Evolutionary conservation across 768 basidiomycete species (phyloP), one percentile per base, ranked within the genome.

Genomic region (Mycena olivaceomarginata): DNA sequence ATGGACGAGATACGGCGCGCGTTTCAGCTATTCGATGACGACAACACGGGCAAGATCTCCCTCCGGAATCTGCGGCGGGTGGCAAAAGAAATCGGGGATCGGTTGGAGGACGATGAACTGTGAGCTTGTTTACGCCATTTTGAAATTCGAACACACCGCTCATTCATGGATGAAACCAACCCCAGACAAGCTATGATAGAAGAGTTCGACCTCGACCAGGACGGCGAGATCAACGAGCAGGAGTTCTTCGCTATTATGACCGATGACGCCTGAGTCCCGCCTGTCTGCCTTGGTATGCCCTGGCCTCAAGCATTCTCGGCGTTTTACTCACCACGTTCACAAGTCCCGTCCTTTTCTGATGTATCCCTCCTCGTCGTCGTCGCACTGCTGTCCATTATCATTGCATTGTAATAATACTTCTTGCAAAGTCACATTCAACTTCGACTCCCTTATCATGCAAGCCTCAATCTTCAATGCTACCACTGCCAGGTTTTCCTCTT

Each of bases 171-270:
- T 11, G 39, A 48, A 31, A 31, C 31, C 31, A 31, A 18, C 48
- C 60, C 39, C 80, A 99, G 98, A 80, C 97, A 99, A 93, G 98
- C 98, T 31, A 99, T 99, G 98, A 99, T 99, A 83, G 98, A 99
- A 82, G 98, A 99, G 86, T 99, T 99, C 83, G 98, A 99, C 85
- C 92, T 99, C 37, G 98, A 99, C 87, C 94, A 97, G 84, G 98
- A 99, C 80, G 97, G 98, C 40, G 98, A 98, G 88, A 99, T 99
- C 85, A 97, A 93, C 83, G 95, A 98, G 84, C 93, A 96, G 82
- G 98, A 99, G 85, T 99, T 99, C 88, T 93, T 98, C 81, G 94
- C 96, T 59, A 98, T 99, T 84, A 97, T 99, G 98, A 96, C 96
- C 31, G 97, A 98, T 86, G 97, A 98, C 76, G 90, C 94, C 83